A percentile compares a stretch with the other conserved stretches of the same genome.
These are phyloP conservation scores for Pelargonium citronellum DNA, from an alignment of 441 rosid species.

Conservation along the genomic window DNA sequence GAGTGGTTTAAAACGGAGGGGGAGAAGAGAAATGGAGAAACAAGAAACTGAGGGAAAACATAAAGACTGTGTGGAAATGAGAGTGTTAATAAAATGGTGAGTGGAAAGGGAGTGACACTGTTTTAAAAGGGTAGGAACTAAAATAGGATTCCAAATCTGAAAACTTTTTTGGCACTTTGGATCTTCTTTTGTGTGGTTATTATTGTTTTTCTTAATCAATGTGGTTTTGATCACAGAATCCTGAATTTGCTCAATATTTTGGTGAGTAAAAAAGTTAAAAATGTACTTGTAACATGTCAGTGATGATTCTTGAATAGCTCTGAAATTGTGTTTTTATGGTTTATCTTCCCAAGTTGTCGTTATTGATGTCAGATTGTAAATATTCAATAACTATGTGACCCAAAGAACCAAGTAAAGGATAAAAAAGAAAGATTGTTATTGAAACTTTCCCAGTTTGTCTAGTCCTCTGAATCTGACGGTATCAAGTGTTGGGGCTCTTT, in stretches of 20 bases:
- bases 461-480: constrained; percentile 6
- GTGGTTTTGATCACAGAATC: background rate
- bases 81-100: background rate
- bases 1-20: background rate
- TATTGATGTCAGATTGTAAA: constrained; percentile 29
- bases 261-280: background rate
- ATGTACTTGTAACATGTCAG: constrained; percentile 21
- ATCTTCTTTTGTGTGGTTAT: constrained; percentile 11
- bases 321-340: constrained; percentile 7
- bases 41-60: constrained; percentile 9
- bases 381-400: constrained; percentile 12
- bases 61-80: background rate
- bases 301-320: constrained; percentile 16
- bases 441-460: constrained; percentile 25
- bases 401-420: constrained; percentile 17
- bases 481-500: constrained; percentile 15
- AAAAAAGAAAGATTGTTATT: constrained; percentile 1
- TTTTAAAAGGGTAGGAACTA: constrained; percentile 8
- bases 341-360: constrained; percentile 32
- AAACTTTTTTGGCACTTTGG: constrained; percentile 15
- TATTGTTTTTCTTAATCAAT: background rate
- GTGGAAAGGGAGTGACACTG: background rate
- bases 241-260: background rate
- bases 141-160: constrained; percentile 19
- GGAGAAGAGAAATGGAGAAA: background rate